Percentiles rank a stretch among this genome's conserved stretches.
Evolutionary conservation across 805 yeast genomes (phyloP).

Genomic region (Saccharomycopsis javanensis): DNA sequence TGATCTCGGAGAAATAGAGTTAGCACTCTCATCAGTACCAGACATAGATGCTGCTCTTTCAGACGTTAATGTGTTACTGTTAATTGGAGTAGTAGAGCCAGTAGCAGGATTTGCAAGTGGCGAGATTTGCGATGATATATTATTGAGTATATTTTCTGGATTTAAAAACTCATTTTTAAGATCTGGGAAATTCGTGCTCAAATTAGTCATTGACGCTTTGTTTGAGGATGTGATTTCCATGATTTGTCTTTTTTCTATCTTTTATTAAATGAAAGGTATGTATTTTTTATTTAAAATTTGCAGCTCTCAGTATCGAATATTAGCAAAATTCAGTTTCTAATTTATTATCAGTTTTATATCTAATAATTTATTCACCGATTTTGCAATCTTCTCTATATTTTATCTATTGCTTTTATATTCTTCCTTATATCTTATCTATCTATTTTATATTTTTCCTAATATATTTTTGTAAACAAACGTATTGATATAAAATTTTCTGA

Average conservation of each 20-base stretch:
- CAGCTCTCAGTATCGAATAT: no score
- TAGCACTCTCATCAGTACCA: constrained; percentile 2
- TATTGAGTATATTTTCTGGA: neutral
- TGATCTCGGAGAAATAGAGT: constrained; percentile 15
- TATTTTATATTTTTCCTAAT: no score
- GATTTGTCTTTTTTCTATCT: neutral
- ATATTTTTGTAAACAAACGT: no score
- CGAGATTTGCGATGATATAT: neutral
- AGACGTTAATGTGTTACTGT: constrained; percentile 3
- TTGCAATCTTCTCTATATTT: no score
- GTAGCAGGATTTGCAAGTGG: neutral
- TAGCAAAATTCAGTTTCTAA: no score
- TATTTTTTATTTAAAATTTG: no score
- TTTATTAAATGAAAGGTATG: no score
- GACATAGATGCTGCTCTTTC: constrained; percentile 3
- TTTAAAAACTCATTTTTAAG: neutral
- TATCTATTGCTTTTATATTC: no score
- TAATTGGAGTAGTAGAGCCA: neutral
- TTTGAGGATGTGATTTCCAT: neutral
- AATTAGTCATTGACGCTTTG: neutral
- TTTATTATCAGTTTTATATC: no score
- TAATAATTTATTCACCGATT: no score
- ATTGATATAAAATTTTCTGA: no score
- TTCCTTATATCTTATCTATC: no score
- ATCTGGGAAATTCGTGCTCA: neutral